phyloP scores from a whole-genome alignment of 2,329 filamentous ascomycete genomes.

The Sordariomycetes sp. region DNA sequence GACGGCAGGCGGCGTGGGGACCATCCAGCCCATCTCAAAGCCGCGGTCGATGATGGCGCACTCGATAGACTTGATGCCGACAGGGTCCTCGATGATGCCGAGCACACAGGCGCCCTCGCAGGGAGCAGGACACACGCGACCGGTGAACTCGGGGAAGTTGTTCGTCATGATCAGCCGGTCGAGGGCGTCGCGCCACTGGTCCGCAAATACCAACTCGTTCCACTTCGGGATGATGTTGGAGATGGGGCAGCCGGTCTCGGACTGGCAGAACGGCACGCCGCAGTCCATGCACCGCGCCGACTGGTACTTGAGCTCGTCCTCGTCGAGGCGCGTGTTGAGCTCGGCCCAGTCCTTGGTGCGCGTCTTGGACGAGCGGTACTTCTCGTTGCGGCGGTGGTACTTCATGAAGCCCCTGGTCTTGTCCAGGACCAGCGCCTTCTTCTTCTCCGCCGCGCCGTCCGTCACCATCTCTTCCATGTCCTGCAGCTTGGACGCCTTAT shows the following conservation, averaged over 20 bases:
- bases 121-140: conserved; percentile 90
- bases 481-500: conserved; percentile 57
- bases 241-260: conserved; percentile 89
- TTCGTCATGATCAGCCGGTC: conserved; percentile 92
- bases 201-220: conserved; percentile 71
- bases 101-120: conserved; percentile 94
- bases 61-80: conserved; percentile 97
- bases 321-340: conserved; percentile 74
- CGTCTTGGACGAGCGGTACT: conserved; percentile 77
- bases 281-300: conserved; percentile 98
- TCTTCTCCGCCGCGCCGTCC: conserved; percentile 79
- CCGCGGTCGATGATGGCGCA: conserved; percentile 96
- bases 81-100: conserved; percentile 92
- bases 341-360: conserved; percentile 91
- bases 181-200: conserved; percentile 83
- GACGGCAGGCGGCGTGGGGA: conserved; percentile 64
- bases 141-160: conserved; percentile 97
- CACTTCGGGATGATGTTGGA: conserved; percentile 97
- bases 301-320: conserved; percentile 95
- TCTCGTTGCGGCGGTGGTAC: conserved; percentile 84
- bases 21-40: conserved; percentile 98
- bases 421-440: conserved; percentile 83
- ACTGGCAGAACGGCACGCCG: conserved; percentile 96
- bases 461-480: conserved; percentile 90
- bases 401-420: conserved; percentile 98